phyloP scores from a whole-genome alignment of 768 basidiomycete genomes.

The Lentinula lateritia region DNA sequence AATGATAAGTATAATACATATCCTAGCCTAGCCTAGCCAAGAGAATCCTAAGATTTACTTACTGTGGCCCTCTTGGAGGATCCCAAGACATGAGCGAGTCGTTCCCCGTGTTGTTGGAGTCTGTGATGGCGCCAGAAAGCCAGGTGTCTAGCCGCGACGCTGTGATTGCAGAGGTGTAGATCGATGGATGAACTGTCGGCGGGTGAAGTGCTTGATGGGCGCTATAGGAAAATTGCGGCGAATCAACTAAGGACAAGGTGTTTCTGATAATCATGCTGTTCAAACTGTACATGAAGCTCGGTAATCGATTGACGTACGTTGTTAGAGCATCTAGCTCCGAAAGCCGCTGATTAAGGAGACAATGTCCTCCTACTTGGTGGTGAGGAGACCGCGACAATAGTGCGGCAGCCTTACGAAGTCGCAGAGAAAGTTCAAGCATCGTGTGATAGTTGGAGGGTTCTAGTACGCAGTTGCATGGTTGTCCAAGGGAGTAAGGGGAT shows the following conservation, averaged over 20 bases:
- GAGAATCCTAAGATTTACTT: background rate
- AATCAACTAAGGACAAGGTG: conserved; percentile 20
- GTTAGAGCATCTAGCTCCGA: conserved; percentile 45
- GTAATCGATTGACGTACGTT: conserved; percentile 32
- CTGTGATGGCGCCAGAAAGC: conserved; percentile 16
- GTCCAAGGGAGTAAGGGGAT: background rate
- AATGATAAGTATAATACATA: too few relatives aligned
- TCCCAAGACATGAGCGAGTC: conserved; percentile 64
- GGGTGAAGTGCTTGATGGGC: background rate
- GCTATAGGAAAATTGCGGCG: background rate
- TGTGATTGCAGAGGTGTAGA: conserved; percentile 15
- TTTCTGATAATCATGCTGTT: conserved; percentile 23
- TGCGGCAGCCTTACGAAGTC: conserved; percentile 54
- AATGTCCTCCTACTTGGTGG: conserved; percentile 25
- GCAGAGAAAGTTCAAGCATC: conserved; percentile 61
- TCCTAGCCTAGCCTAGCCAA: too few relatives aligned
- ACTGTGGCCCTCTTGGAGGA: conserved; percentile 28
- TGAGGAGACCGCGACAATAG: conserved; percentile 42
- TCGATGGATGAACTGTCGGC: background rate
- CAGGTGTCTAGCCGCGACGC: conserved; percentile 12
- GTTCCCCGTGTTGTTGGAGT: conserved; percentile 35
- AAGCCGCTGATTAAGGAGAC: conserved; percentile 39
- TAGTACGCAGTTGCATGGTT: conserved; percentile 51
- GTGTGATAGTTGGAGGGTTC: conserved; percentile 49
- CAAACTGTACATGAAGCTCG: conserved; percentile 8